Evolutionary conservation across 805 yeast genomes (phyloP).

Genomic region (Zygotorulaspora sp.): DNA sequence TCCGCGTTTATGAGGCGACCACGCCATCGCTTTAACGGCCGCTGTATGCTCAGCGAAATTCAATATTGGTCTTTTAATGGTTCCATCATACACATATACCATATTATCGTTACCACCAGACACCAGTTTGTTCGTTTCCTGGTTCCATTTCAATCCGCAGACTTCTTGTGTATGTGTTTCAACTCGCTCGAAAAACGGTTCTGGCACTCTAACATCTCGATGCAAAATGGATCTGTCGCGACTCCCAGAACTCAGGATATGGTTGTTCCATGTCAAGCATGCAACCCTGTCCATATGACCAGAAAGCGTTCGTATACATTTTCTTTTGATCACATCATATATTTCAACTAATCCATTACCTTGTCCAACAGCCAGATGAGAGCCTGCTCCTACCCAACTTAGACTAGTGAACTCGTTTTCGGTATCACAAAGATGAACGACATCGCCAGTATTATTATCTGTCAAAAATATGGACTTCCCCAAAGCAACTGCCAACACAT

Average conservation of each 20-base stretch:
- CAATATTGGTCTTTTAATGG: constrained; percentile 58
- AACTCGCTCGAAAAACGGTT: constrained; percentile 69
- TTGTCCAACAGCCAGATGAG: constrained; percentile 92
- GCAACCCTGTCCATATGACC: constrained; percentile 86
- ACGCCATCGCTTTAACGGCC: constrained; percentile 93
- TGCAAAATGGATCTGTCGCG: constrained; percentile 81
- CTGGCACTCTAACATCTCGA: constrained; percentile 85
- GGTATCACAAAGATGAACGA: constrained; percentile 72
- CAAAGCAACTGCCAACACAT: constrained; percentile 83
- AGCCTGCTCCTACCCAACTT: constrained; percentile 92
- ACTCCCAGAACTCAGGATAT: constrained; percentile 80
- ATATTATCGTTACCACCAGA: constrained; percentile 93
- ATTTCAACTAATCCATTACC: constrained; percentile 82
- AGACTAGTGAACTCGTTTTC: constrained; percentile 76
- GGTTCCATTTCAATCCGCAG: constrained; percentile 93
- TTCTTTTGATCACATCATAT: constrained; percentile 83
- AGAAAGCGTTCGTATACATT: constrained; percentile 84
- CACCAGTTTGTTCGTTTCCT: constrained; percentile 85
- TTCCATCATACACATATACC: constrained; percentile 82
- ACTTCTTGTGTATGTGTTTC: constrained; percentile 87
- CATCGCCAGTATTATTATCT: constrained; percentile 83
- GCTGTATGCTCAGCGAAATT: constrained; percentile 82
- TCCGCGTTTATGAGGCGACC: constrained; percentile 98
- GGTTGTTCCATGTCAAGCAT: constrained; percentile 91
- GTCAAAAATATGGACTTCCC: constrained; percentile 86